Conservation (phyloP, 305 asterid species). For the Fraxinus nigra region DNA sequence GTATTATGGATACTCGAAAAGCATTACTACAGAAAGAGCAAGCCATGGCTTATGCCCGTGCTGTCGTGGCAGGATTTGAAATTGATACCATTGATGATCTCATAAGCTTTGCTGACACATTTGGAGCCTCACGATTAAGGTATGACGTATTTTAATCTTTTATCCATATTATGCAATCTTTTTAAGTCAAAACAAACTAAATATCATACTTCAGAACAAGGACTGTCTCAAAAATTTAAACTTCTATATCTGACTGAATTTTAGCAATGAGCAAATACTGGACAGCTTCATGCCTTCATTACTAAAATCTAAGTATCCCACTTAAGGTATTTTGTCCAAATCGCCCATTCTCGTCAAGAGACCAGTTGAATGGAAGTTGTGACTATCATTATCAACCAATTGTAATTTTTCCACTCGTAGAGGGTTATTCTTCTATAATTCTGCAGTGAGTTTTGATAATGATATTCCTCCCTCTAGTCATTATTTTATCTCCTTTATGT, state of each 20-base stretch:
- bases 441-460: neutral
- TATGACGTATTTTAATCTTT: constrained; percentile 12
- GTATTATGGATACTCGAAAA: constrained; percentile 70
- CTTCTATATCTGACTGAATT: neutral
- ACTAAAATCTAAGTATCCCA: neutral
- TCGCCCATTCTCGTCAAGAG: neutral
- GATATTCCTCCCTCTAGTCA: neutral
- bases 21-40: constrained; percentile 77
- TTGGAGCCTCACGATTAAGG: constrained; percentile 86
- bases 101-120: constrained; percentile 64
- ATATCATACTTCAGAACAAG: neutral
- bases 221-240: neutral
- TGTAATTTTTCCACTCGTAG: neutral
- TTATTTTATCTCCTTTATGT: neutral
- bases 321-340: neutral
- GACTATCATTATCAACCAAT: neutral
- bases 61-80: constrained; percentile 84
- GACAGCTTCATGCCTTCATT: neutral
- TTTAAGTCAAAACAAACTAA: neutral
- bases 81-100: constrained; percentile 67
- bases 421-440: neutral
- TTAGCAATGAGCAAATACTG: neutral
- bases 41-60: constrained; percentile 93
- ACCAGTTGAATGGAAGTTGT: neutral
- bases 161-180: neutral